These are phyloP conservation scores for Leishmania braziliensis DNA, from an alignment of 208 protist species.

Conservation along the genomic window DNA sequence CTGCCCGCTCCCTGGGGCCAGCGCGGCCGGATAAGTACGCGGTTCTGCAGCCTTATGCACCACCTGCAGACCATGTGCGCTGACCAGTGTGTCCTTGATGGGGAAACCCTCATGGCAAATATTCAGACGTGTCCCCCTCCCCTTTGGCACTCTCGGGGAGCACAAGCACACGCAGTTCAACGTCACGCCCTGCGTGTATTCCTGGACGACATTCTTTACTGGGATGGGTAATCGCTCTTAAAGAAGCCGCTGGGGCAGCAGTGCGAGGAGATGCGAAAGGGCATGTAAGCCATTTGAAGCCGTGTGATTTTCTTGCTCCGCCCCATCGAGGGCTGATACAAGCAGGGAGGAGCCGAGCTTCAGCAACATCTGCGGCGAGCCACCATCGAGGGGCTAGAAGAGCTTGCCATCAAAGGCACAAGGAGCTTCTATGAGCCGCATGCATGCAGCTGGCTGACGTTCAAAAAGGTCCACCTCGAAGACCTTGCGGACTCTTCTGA, in stretches of 20 bases:
- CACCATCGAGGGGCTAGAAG: slow-evolving; percentile 73
- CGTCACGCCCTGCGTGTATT: slow-evolving; percentile 75
- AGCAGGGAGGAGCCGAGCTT: slow-evolving; percentile 36
- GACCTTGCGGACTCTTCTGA: slow-evolving; percentile 85
- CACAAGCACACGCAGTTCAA: slow-evolving; percentile 73
- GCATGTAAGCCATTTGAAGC: slow-evolving; percentile 37
- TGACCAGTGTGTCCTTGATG: slow-evolving; percentile 77
- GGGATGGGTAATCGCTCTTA: slow-evolving; percentile 60
- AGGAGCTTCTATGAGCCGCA: slow-evolving; percentile 70
- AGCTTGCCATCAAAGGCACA: slow-evolving; percentile 82
- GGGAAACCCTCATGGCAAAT: slow-evolving; percentile 89
- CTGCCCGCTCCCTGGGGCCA: slow-evolving; percentile 71
- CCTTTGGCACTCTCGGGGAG: slow-evolving; percentile 86
- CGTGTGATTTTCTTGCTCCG: slow-evolving; percentile 67
- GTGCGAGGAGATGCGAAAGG: slow-evolving; percentile 36
- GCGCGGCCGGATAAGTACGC: slow-evolving; percentile 72
- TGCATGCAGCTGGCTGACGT: slow-evolving; percentile 85
- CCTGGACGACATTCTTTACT: slow-evolving; percentile 88
- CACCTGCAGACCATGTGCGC: slow-evolving; percentile 45
- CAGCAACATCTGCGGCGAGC: slow-evolving; percentile 56
- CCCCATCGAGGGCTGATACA: slow-evolving; percentile 40
- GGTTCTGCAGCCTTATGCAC: slow-evolving; percentile 49
- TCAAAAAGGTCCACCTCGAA: slow-evolving; percentile 91
- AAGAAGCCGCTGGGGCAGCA: slow-evolving; percentile 39
- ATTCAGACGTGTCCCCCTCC: slow-evolving; percentile 62